Percentiles rank a stretch among this genome's conserved stretches.
Conservation (phyloP, 2,329 filamentous ascomycete species). For the Neonectria sp. region DNA sequence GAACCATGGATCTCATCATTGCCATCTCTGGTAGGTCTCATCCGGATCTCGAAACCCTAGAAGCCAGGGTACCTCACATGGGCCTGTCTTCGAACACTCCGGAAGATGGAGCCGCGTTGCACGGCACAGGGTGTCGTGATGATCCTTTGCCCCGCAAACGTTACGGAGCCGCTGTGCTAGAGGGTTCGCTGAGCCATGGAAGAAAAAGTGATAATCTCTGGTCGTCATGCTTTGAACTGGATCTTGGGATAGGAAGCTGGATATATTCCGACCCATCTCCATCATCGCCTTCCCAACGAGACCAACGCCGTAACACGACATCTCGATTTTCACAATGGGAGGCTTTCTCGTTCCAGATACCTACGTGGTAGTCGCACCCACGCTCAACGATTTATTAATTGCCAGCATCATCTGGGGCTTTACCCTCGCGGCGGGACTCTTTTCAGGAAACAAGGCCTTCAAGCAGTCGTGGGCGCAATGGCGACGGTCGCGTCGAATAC, state of each 20-base stretch:
- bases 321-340: slow-evolving; percentile 5
- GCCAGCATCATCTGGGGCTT: slow-evolving; percentile 47
- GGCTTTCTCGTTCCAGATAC: slow-evolving; percentile 35
- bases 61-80: background rate
- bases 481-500: slow-evolving; percentile 17
- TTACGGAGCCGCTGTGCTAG: background rate
- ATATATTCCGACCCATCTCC: background rate
- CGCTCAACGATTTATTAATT: slow-evolving; percentile 36
- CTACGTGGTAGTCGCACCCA: slow-evolving; percentile 32
- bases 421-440: slow-evolving; percentile 40
- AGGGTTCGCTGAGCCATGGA: background rate
- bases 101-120: background rate
- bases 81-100: background rate
- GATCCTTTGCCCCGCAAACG: background rate
- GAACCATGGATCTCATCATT: background rate
- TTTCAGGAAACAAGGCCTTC: slow-evolving; percentile 36
- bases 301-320: background rate
- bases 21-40: background rate
- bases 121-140: background rate
- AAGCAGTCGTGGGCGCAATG: slow-evolving; percentile 41
- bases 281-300: background rate
- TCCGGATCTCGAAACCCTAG: background rate
- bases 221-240: background rate
- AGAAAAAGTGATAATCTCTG: background rate
- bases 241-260: background rate